A percentile compares a stretch with the other conserved stretches of the same genome.
Evolutionary conservation across 164 flowering plant genomes (phyloP).

Genomic region (Liriodendron chinense): DNA sequence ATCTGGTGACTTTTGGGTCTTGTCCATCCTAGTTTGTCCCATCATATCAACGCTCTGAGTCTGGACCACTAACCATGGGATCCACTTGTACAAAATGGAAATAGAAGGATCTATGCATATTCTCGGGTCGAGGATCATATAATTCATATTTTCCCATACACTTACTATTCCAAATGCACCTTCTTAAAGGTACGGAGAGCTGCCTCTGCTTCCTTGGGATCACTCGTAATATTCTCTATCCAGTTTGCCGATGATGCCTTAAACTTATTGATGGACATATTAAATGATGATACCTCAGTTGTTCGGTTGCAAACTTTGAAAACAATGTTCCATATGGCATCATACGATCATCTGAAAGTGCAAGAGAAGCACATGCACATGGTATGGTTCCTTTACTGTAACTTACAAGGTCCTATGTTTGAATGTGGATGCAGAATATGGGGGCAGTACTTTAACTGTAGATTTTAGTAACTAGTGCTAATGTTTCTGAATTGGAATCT

Average conservation of each 20-base stretch:
- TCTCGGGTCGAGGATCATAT: neutral
- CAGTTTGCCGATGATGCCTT: conserved; percentile 60
- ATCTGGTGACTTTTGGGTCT: neutral
- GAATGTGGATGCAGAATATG: neutral
- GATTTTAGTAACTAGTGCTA: neutral
- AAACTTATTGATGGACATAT: conserved; percentile 59
- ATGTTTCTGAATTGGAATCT: neutral
- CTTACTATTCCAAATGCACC: neutral
- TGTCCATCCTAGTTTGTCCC: neutral
- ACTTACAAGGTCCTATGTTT: neutral
- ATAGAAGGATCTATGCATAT: too few species aligned
- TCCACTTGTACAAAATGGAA: too few species aligned
- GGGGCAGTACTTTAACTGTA: neutral
- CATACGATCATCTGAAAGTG: conserved; percentile 38
- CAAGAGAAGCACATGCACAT: conserved; percentile 64
- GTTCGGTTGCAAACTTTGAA: conserved; percentile 67
- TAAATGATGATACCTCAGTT: conserved; percentile 64
- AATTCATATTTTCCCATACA: neutral
- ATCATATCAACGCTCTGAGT: too few species aligned
- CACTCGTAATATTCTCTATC: conserved; percentile 38
- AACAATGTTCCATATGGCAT: conserved; percentile 59
- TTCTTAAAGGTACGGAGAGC: conserved; percentile 64
- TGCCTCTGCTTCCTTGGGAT: conserved; percentile 59
- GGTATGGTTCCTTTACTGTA: conserved; percentile 35
- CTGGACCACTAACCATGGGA: too few species aligned